These are phyloP conservation scores for Podosphaera xanthii DNA, from an alignment of 2,329 filamentous ascomycete species.

Conservation along the genomic window DNA sequence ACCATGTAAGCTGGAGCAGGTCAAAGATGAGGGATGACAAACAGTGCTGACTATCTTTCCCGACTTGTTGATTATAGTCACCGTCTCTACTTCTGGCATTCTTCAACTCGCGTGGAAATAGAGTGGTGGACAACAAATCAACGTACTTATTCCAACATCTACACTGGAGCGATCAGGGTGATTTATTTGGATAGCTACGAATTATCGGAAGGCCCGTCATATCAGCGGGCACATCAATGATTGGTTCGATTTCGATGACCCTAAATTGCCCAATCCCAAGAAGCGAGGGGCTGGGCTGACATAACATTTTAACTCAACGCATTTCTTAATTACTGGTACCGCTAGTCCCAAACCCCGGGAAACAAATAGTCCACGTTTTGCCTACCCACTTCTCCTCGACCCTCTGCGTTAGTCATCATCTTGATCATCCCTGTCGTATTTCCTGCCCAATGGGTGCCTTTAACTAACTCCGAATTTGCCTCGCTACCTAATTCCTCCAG, in stretches of 20 bases:
- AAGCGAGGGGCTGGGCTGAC: too few relatives aligned
- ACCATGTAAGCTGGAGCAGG: neutral
- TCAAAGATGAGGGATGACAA: constrained; percentile 17
- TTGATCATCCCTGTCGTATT: constrained; percentile 53
- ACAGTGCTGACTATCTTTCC: constrained; percentile 81
- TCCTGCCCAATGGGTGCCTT: constrained; percentile 62
- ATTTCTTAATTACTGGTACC: too few relatives aligned
- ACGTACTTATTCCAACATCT: too few relatives aligned
- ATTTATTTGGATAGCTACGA: too few relatives aligned
- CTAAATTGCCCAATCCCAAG: too few relatives aligned
- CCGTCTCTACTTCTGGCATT: constrained; percentile 37
- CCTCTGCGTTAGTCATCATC: constrained; percentile 60
- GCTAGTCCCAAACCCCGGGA: constrained; percentile 28
- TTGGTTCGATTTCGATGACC: too few relatives aligned
- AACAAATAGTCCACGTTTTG: constrained; percentile 73
- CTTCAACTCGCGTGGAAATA: constrained; percentile 5
- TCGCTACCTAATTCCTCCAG: constrained; percentile 64
- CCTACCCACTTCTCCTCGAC: constrained; percentile 49
- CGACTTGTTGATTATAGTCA: constrained; percentile 77
- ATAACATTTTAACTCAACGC: too few relatives aligned
- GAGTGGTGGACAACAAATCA: neutral
- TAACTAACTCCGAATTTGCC: constrained; percentile 51
- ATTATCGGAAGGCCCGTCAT: too few relatives aligned
- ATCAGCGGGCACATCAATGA: too few relatives aligned
- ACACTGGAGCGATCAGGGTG: too few relatives aligned